Percentiles rank a stretch among this genome's conserved stretches.
Conservation (phyloP, 1,139 yeast genomes). For the Protomyces arabidopsidicola region DNA sequence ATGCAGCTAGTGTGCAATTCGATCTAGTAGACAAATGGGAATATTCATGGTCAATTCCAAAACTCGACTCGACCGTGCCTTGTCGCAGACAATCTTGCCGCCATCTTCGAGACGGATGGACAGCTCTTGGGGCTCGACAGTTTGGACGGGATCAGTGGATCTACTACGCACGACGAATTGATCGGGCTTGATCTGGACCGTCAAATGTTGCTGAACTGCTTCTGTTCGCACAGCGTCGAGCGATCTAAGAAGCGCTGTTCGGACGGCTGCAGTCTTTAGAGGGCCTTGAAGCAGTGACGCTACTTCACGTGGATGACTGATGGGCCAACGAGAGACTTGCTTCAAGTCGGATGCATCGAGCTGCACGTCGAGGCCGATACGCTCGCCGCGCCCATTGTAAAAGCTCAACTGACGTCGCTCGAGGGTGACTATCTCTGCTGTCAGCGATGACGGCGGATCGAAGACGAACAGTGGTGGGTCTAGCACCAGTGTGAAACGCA, state of each 20-base stretch:
- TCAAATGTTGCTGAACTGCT: not conserved
- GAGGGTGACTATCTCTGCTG: not conserved
- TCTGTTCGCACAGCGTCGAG: not conserved
- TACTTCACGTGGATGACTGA: not conserved
- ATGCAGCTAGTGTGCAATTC: constrained; percentile 33
- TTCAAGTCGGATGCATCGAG: not conserved
- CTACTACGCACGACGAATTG: not conserved
- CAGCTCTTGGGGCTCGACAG: constrained; percentile 25
- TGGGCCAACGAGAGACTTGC: not conserved
- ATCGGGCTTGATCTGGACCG: not conserved
- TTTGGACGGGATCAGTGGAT: not conserved
- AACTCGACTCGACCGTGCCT: not conserved
- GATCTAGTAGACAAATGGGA: not conserved
- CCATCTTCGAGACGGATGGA: not conserved
- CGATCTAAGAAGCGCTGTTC: not conserved
- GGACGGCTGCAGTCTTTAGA: not conserved
- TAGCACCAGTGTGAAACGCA: constrained; percentile 8
- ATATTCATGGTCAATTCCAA: not conserved
- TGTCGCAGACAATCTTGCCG: not conserved
- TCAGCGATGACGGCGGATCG: not conserved
- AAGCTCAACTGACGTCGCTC: not conserved
- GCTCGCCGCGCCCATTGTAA: not conserved
- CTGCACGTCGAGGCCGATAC: not conserved
- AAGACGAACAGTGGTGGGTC: constrained; percentile 13
- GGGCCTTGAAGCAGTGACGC: not conserved